phyloP scores from a whole-genome alignment of 345 rosid species.

The Gossypium turneri region DNA sequence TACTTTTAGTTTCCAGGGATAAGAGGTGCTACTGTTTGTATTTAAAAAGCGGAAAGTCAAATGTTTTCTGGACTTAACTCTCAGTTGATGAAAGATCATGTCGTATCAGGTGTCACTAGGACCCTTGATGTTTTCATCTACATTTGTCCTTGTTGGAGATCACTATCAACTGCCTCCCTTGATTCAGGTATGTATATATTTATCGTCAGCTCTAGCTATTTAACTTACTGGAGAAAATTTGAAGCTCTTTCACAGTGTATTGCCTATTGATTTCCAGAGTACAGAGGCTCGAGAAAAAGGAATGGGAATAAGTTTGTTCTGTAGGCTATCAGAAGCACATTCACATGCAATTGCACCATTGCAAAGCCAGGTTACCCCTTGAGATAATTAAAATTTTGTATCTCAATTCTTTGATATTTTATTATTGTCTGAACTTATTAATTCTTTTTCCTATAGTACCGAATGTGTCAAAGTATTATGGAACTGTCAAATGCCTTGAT shows the following conservation, averaged over 20 bases:
- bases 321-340: constrained; percentile 96
- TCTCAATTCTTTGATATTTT: constrained; percentile 8
- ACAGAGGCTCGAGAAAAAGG: constrained; percentile 92
- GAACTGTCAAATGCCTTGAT: constrained; percentile 88
- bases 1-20: background rate
- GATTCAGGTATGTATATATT: constrained; percentile 57
- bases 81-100: constrained; percentile 14
- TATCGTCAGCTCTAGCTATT: constrained; percentile 8
- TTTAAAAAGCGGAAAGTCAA: background rate
- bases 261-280: constrained; percentile 45
- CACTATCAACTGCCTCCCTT: constrained; percentile 97
- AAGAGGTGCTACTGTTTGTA: background rate
- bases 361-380: constrained; percentile 78
- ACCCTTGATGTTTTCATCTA: constrained; percentile 81
- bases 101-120: constrained; percentile 76
- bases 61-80: background rate
- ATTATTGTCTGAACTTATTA: constrained; percentile 16
- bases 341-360: constrained; percentile 93
- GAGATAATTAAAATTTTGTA: constrained; percentile 18
- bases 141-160: constrained; percentile 95
- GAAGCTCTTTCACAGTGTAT: constrained; percentile 16
- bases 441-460: constrained; percentile 58
- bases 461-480: constrained; percentile 94
- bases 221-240: constrained; percentile 9
- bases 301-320: constrained; percentile 90